Conservation (phyloP, 495 filamentous ascomycete species). For the Penicillium ucsense region DNA sequence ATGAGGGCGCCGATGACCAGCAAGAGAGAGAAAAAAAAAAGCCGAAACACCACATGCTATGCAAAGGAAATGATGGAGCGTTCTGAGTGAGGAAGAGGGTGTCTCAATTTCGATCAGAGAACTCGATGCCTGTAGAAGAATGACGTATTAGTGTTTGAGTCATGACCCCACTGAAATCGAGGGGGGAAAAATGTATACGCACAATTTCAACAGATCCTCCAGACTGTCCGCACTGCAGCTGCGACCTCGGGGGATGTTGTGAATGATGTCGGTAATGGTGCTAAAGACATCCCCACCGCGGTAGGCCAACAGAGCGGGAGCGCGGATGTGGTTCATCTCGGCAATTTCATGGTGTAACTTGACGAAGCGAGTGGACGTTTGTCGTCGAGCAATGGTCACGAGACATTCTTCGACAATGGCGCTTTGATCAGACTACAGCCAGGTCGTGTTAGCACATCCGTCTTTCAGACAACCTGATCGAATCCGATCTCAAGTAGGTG, state of each 20-base stretch:
- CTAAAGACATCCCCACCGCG: slow-evolving; percentile 81
- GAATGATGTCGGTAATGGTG: slow-evolving; percentile 75
- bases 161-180: background rate
- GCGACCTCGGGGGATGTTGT: slow-evolving; percentile 66
- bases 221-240: slow-evolving; percentile 49
- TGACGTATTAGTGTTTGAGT: background rate
- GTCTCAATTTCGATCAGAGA: slow-evolving; percentile 8
- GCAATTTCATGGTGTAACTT: slow-evolving; percentile 88
- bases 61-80: too few species aligned
- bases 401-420: slow-evolving; percentile 68
- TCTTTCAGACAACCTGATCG: background rate
- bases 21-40: too few species aligned
- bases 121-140: slow-evolving; percentile 19
- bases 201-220: slow-evolving; percentile 54
- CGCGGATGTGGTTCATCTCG: slow-evolving; percentile 84
- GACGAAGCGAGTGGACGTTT: slow-evolving; percentile 72
- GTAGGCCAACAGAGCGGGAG: slow-evolving; percentile 85
- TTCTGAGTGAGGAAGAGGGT: too few species aligned
- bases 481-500: background rate
- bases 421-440: slow-evolving; percentile 60
- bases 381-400: slow-evolving; percentile 54
- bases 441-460: background rate
- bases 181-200: slow-evolving; percentile 10
- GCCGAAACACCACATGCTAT: too few species aligned
- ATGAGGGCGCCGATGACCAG: too few species aligned